Evolutionary conservation across 352 stramenopile genomes (phyloP).

Genomic region (Pythium sp.): DNA sequence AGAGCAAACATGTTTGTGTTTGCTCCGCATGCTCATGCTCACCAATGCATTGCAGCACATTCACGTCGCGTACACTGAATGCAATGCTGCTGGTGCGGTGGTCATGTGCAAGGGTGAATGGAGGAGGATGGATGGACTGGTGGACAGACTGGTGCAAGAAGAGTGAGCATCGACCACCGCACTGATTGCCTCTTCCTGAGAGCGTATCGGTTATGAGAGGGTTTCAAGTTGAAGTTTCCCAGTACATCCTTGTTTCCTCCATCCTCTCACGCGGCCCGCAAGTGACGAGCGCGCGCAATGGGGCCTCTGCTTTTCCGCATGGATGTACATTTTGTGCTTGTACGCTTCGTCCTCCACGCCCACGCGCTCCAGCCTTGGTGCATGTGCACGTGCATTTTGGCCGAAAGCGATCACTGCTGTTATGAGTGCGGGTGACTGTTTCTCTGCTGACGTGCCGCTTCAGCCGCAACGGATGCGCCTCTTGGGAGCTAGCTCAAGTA

Average conservation of each 20-base stretch:
- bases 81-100: background rate
- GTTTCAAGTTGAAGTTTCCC: background rate
- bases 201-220: background rate
- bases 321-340: too few species aligned
- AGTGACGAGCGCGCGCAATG: background rate
- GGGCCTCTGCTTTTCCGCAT: background rate
- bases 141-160: background rate
- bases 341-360: background rate
- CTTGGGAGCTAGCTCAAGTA: background rate
- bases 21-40: background rate
- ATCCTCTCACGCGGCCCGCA: background rate
- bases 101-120: background rate
- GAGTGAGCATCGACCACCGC: background rate
- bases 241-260: background rate
- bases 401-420: background rate
- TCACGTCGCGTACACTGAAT: background rate
- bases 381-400: too few species aligned
- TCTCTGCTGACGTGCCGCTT: background rate
- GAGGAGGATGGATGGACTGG: background rate
- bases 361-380: too few species aligned
- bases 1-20: background rate
- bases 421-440: background rate
- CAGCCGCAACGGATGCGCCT: slow-evolving; percentile 1
- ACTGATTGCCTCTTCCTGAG: background rate
- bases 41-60: background rate